Base-by-base conservation (phyloP, 768 basidiomycete species). In the Hericium alpestre region DNA sequence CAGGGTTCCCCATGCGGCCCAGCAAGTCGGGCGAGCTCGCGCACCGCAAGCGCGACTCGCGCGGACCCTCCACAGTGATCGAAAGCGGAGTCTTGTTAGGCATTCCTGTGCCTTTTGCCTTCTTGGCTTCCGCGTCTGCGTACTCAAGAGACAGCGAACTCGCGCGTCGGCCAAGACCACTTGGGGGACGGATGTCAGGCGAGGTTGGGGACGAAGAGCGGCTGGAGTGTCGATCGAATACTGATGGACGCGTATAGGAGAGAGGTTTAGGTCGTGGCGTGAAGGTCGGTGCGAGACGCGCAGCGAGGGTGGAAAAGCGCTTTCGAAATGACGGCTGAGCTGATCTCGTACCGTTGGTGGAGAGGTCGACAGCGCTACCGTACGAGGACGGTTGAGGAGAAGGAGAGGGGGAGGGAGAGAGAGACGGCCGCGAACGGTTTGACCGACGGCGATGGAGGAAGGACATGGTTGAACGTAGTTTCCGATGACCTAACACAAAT, bases 121-220 rank as follows among this genome's bases (percentile, higher is more conserved):
- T 10, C 32, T 10, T 32, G 32, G 32, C 32, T 32, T 32, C 32
- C 32, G 32, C 32, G 32, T 32, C 32, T 32, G 32, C 32, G 32
- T 7, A 32, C n/a, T 32, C 13, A 4, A 13, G 53, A 47, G 62
- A 59, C 5, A 62, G 54, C 4, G 43, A 54, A 40, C 54, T 63
- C 8, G 63, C 63, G 20, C 63, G 63, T 20, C 60, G 53, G 0
- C 63, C 63, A 9, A 64, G 62, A 7, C 62, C 63, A n/a, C 59
- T 60, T 1, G 63, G 63, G 13, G 56, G 56, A 40, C 62, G 63
- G 40, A 64, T 64, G 52, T 63, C 59, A 2, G 63, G 56, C 0
- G 63, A 63, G 1, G 58, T 56, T 3, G 63, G 63, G 0, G 62
- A 57, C 12, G 62, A 63, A 3, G 62, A 61, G 27, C 57, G 56